Evolutionary conservation across 148 eudicot species (phyloP), one percentile per base, ranked within the genome.

Genomic region (Silene conica): DNA sequence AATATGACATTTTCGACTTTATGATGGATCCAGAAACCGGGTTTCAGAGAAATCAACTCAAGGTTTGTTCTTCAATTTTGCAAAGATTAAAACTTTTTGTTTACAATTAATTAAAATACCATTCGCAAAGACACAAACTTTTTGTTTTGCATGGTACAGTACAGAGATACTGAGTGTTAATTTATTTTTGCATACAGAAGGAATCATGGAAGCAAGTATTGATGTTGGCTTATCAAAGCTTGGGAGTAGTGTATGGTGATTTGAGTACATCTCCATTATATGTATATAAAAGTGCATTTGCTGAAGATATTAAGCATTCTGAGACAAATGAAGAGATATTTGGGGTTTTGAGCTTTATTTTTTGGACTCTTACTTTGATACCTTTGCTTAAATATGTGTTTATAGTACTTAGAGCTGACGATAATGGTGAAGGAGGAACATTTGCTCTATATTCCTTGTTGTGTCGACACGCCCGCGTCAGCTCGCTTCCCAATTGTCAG

Each of bases 401-500:
- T 59, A 87, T 93, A 67, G 98, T 93, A 28, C 87, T 93, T 41
- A 87, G 80, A 85, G 98, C 98, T 58, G 96, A 93, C 79, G 99
- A 96, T 70, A 90, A 92, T 85, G 97, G 99, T 31, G 99, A 96
- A 89, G 99, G 99, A 22, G 99, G 99, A 52, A 96, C 99, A 73
- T 96, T 96, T 81, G 96, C 99, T 21, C 73, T 96, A 67, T 96
- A 96, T 76, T 84, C 99, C 7, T 79, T 96, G 3, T 82, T 96
- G 0, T 92, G 97, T 70, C 73, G 99, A 63, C 92, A 96, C 75
- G 99, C 97, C 75, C 87, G 88, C 26, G 88, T 96, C 14, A 96
- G 83, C 81, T 79, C 96, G n/a, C 75, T 96, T 73, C 96, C 97
- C 5, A 96, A 85, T 82, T 76, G 86, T 67, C 99, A 96, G 50